A percentile compares a stretch with the other conserved stretches of the same genome.
These are phyloP conservation scores for Serendipita sp. DNA, from an alignment of 768 basidiomycete species.

Conservation along the genomic window DNA sequence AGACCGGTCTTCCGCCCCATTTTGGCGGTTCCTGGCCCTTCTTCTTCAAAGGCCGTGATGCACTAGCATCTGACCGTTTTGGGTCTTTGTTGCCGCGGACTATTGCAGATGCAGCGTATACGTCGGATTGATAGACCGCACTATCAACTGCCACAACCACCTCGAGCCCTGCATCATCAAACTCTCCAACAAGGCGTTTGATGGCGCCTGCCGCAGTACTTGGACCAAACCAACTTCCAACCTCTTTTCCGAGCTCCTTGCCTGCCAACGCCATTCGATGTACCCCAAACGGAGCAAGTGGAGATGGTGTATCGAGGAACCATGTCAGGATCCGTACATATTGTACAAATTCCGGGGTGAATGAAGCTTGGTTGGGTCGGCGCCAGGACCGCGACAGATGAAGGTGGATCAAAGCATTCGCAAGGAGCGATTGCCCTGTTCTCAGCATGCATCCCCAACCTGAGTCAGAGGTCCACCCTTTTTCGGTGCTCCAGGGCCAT, in stretches of 20 bases:
- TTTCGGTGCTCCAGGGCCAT: constrained; percentile 47
- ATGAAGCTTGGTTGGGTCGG: constrained; percentile 43
- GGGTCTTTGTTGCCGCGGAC: not conserved
- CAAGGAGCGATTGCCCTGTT: constrained; percentile 71
- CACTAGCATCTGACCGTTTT: not conserved
- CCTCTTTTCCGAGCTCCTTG: constrained; percentile 85
- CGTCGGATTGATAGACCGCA: constrained; percentile 69
- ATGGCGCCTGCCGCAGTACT: constrained; percentile 95
- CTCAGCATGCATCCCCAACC: constrained; percentile 91
- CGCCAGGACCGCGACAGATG: constrained; percentile 80
- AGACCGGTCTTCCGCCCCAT: constrained; percentile 76
- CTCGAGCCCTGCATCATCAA: constrained; percentile 63
- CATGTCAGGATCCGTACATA: constrained; percentile 87
- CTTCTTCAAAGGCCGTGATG: not conserved
- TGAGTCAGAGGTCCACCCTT: constrained; percentile 68
- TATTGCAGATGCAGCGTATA: constrained; percentile 53
- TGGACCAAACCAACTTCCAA: constrained; percentile 97
- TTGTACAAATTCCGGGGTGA: constrained; percentile 53
- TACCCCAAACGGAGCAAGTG: constrained; percentile 79
- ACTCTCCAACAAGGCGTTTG: constrained; percentile 66
- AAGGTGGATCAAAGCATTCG: constrained; percentile 57
- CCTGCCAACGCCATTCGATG: constrained; percentile 93
- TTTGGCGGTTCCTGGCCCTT: constrained; percentile 14
- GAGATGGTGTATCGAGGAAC: constrained; percentile 83
- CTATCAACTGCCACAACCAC: constrained; percentile 74